These are phyloP conservation scores for Saraca asoca DNA, from an alignment of 331 rosid genomes.

Conservation along the genomic window DNA sequence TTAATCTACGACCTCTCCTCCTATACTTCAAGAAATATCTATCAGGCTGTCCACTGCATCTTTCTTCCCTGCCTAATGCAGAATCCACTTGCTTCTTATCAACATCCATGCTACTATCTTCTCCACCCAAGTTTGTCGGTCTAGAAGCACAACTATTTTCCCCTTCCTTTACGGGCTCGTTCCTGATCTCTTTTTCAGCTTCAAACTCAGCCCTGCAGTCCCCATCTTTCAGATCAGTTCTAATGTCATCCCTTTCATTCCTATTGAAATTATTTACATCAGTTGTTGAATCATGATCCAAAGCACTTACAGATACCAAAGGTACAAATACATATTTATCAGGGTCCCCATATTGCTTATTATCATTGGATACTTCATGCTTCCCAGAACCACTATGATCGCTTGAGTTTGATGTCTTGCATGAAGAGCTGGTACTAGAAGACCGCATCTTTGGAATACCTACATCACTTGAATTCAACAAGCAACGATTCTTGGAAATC, in stretches of 20 bases:
- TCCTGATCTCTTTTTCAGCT: conserved; percentile 33
- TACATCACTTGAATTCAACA: conserved; percentile 38
- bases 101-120: conserved; percentile 41
- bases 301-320: conserved; percentile 28
- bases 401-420: conserved; percentile 30
- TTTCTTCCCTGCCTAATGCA: conserved; percentile 30
- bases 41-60: conserved; percentile 39
- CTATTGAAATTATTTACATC: conserved; percentile 30
- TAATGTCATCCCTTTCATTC: conserved; percentile 26
- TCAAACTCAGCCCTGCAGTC: conserved; percentile 29
- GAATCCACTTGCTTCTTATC: conserved; percentile 41
- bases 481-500: conserved; percentile 44
- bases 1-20: conserved; percentile 42
- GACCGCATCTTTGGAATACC: conserved; percentile 29
- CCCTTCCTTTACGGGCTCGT: conserved; percentile 46
- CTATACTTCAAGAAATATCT: conserved; percentile 60
- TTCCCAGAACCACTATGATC: conserved; percentile 19
- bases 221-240: conserved; percentile 30
- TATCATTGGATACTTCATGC: conserved; percentile 18
- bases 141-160: conserved; percentile 47
- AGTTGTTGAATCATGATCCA: conserved; percentile 40
- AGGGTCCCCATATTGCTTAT: conserved; percentile 22
- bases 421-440: conserved; percentile 30
- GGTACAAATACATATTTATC: conserved; percentile 35
- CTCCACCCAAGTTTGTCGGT: conserved; percentile 32